phyloP scores from a whole-genome alignment of 805 yeast species.

The Wickerhamiella siamensis region DNA sequence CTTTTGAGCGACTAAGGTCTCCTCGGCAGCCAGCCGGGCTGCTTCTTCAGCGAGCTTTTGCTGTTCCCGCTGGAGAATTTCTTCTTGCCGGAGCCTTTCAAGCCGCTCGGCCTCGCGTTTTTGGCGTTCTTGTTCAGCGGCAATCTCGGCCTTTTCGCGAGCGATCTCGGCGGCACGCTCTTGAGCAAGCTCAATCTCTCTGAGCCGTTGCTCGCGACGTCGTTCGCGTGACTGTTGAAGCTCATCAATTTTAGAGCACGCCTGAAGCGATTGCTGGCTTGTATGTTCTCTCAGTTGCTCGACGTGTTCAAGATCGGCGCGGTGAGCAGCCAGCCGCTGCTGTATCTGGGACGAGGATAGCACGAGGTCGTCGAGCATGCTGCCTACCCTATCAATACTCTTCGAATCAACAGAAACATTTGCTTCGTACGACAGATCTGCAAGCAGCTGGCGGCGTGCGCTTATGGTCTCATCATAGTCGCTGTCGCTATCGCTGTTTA shows the following conservation, averaged over 20 bases:
- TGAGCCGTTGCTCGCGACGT: conserved; percentile 1
- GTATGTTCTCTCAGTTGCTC: neutral
- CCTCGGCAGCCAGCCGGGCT: conserved; percentile 3
- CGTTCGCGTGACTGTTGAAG: conserved; percentile 1
- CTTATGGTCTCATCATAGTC: neutral
- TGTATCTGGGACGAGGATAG: neutral
- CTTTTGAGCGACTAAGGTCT: conserved; percentile 16
- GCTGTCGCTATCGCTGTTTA: conserved; percentile 1
- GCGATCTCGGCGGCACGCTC: neutral
- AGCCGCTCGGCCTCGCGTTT: conserved; percentile 1
- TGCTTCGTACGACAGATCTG: neutral
- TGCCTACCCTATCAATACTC: neutral
- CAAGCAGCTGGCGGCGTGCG: neutral
- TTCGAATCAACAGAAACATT: neutral
- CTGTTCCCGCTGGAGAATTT: conserved; percentile 16
- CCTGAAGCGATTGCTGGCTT: neutral
- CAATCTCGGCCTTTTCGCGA: neutral
- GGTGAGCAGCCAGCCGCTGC: neutral
- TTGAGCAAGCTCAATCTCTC: neutral
- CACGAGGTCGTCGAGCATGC: neutral
- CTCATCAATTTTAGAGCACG: neutral
- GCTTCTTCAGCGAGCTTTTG: conserved; percentile 3
- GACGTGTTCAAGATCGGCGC: neutral
- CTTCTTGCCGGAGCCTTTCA: neutral
- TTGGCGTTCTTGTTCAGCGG: neutral